Evolutionary conservation across 768 basidiomycete species (phyloP), one percentile per base, ranked within the genome.

Genomic region (Dictyophora rubrovolvata): DNA sequence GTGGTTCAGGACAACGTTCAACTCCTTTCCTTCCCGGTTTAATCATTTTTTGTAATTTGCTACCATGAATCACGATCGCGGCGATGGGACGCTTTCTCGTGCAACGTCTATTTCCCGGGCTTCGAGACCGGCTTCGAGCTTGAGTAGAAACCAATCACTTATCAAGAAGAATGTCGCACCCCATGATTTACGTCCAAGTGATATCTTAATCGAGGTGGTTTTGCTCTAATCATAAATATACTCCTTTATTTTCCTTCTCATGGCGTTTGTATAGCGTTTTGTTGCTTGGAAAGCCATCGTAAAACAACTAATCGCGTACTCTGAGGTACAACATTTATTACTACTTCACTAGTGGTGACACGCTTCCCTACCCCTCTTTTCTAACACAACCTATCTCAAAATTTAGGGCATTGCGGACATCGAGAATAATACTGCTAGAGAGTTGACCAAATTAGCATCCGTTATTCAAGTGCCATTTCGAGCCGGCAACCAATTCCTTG

Each of bases 391-490:
- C 34, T 56, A 49, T 49, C 21, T 34, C 34, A 28, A 23, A 10
- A 16, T 46, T 9, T 58, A 72, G 72, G 82, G 84, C 59, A 77
- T 84, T 60, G 84, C 84, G 21, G 94, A 97, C 69, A 95, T 97
- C 61, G 88, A 99, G 74, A 91, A 90, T 71, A 94, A 94, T 70
- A 87, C 91, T 6, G 93, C 94, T 12, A 83, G 84, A 62, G 95
- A 98, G 72, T 80, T 97, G 67, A 89, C 87, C 6, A 94, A 95
- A 70, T 84, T 99, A 48, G 89, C 89, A 10, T 92, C 86, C 1
- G 91, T 98, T 61, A 95, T 99, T 61, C 95, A 99, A 70, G 95
- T 98, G 0, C 96, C 96, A 0, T 98, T 99, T 75, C 77, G 87
- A 36, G 82, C 90, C 2, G 94, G 93, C 7, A 95, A 96, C 72